Conservation (phyloP, 2,329 filamentous ascomycete species). For the Allantophomopsis lycopodina region DNA sequence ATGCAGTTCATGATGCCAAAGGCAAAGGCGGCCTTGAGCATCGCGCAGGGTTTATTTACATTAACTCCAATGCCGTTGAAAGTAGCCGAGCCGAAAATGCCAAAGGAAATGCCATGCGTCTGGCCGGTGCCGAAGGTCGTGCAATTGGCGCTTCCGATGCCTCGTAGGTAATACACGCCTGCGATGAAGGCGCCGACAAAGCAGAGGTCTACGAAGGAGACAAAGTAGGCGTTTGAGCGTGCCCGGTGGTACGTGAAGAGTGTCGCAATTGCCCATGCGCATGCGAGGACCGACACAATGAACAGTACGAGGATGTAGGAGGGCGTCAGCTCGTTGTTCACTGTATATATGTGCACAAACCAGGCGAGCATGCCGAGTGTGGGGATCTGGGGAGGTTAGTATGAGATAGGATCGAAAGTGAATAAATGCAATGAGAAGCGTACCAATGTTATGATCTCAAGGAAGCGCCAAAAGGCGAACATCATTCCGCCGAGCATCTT, state of each 20-base stretch:
- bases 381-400: slow-evolving; percentile 34
- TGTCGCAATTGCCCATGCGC: slow-evolving; percentile 50
- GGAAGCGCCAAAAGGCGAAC: slow-evolving; percentile 48
- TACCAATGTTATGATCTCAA: slow-evolving; percentile 49
- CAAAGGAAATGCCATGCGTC: slow-evolving; percentile 43
- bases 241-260: slow-evolving; percentile 54
- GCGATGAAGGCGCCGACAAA: slow-evolving; percentile 53
- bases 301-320: slow-evolving; percentile 51
- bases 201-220: slow-evolving; percentile 42
- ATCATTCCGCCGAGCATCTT: slow-evolving; percentile 47
- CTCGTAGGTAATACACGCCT: slow-evolving; percentile 43
- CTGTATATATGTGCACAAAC: slow-evolving; percentile 47
- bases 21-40: slow-evolving; percentile 85
- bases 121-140: slow-evolving; percentile 34
- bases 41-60: slow-evolving; percentile 67
- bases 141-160: slow-evolving; percentile 54
- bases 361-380: slow-evolving; percentile 53
- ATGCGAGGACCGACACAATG: slow-evolving; percentile 49
- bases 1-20: slow-evolving; percentile 80
- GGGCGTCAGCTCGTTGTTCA: slow-evolving; percentile 42
- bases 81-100: slow-evolving; percentile 42
- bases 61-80: slow-evolving; percentile 36
- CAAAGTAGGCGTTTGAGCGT: slow-evolving; percentile 43
- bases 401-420: neutral
- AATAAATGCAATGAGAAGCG: neutral